Base-by-base conservation (phyloP, 345 rosid species). In the Pugionium dolabratum region DNA sequence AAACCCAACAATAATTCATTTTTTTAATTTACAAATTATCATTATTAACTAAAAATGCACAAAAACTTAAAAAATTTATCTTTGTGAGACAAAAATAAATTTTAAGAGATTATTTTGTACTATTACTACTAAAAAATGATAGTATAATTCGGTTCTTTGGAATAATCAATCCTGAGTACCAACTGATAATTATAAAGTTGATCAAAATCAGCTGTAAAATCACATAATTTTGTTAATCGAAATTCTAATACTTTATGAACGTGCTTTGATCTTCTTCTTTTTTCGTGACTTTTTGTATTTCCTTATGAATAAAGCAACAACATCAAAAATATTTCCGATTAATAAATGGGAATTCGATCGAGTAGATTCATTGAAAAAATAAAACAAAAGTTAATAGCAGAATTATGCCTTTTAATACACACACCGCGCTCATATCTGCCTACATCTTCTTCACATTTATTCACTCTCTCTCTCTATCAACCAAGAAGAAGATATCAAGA, bases 301-400 rank as follows among this genome's bases (percentile, higher is more conserved):
- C 6, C 63, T 59, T 43, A 25, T 58, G 43, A 28, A 43, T 51
- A 72, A 72, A 72, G 76, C 49, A 64, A 72, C 64, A 48, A 28
- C 5, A 71, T 4, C 37, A 41, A 72, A 64, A 57, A 64, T 64
- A 51, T 26, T 50, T 49, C 57, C 7, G 39, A 42, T 72, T 50
- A 50, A 57, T 47, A 54, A 35, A 27, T 72, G 4, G 70, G 70
- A 71, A 49, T 53, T 51, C 71, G n/a, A n/a, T n/a, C n/a, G 71
- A 65, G 76, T 50, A 55, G 49, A 43, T 65, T 8, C 71, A 71
- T 72, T 42, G 61, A 28, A 72, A 65, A 6, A 42, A 36, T 51
- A 72, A 72, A 72, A n/a, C 40, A 50, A 72, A 72, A 36, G 3
- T 29, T 50, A 29, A 45, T 37, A 72, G 58, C 61, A 65, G 10